These are phyloP conservation scores for Salicornia ramosissima DNA, from an alignment of 148 eudicot species.

Conservation along the genomic window DNA sequence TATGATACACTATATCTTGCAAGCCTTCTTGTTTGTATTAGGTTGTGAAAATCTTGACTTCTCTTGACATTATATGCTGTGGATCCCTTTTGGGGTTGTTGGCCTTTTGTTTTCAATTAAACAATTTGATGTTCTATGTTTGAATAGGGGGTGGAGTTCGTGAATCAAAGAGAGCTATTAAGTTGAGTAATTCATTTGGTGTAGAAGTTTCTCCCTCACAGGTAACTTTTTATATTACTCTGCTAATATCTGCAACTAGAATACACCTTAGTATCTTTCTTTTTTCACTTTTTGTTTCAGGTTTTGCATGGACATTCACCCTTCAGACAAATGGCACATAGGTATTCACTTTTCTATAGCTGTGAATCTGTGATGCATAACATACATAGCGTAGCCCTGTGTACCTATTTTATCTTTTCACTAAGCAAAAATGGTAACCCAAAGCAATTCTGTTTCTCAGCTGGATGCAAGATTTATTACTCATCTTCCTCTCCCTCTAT, in stretches of 20 bases:
- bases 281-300: conserved; percentile 29
- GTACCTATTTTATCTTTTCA: neutral
- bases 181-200: conserved; percentile 51
- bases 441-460: neutral
- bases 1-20: neutral
- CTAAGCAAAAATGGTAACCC: neutral
- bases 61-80: neutral
- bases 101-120: neutral
- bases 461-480: conserved; percentile 6
- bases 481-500: neutral
- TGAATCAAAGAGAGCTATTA: conserved; percentile 72
- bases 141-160: conserved; percentile 79
- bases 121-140: neutral
- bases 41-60: neutral
- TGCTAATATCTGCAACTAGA: neutral
- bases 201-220: conserved; percentile 57
- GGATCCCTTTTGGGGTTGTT: neutral
- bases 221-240: conserved; percentile 31
- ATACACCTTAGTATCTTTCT: neutral
- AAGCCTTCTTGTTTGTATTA: neutral
- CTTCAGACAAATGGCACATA: conserved; percentile 56
- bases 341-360: conserved; percentile 31
- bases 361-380: neutral
- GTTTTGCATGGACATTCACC: conserved; percentile 92
- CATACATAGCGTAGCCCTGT: neutral